Conservation (phyloP, 148 eudicot species). For the Cornus suecica region DNA sequence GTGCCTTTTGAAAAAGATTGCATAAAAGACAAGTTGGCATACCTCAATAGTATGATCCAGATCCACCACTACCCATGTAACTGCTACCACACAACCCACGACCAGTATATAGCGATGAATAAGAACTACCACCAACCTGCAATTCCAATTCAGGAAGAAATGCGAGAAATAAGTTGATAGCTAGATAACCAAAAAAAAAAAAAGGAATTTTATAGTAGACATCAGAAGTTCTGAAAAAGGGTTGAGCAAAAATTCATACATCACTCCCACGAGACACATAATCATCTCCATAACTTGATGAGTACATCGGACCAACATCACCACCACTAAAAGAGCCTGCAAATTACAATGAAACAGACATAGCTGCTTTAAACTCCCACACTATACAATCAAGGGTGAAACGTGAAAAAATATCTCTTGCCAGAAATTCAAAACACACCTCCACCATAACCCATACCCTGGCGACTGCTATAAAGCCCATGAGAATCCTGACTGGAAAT, state of each 20-base stretch:
- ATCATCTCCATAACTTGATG: constrained; percentile 78
- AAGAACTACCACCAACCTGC: constrained; percentile 87
- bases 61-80: constrained; percentile 78
- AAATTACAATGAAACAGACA: neutral
- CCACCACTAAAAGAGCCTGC: constrained; percentile 72
- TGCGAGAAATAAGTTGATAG: neutral
- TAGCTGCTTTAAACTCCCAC: neutral
- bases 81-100: constrained; percentile 71
- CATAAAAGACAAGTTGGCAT: constrained; percentile 2
- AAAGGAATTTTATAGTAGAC: neutral
- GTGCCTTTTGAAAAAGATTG: constrained; percentile 1
- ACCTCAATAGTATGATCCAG: constrained; percentile 90
- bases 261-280: constrained; percentile 80
- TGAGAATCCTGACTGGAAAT: constrained; percentile 74
- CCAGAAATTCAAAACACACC: constrained; percentile 29
- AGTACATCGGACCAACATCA: constrained; percentile 71
- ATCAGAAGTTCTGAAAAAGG: neutral
- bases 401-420: neutral
- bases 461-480: constrained; percentile 79
- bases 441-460: constrained; percentile 69
- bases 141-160: constrained; percentile 3
- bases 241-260: constrained; percentile 37
- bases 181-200: too few species aligned
- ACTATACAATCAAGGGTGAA: neutral
- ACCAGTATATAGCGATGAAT: constrained; percentile 74